These are phyloP conservation scores for Colletotrichum tofieldiae DNA, from an alignment of 2,329 filamentous ascomycete species.

Conservation along the genomic window DNA sequence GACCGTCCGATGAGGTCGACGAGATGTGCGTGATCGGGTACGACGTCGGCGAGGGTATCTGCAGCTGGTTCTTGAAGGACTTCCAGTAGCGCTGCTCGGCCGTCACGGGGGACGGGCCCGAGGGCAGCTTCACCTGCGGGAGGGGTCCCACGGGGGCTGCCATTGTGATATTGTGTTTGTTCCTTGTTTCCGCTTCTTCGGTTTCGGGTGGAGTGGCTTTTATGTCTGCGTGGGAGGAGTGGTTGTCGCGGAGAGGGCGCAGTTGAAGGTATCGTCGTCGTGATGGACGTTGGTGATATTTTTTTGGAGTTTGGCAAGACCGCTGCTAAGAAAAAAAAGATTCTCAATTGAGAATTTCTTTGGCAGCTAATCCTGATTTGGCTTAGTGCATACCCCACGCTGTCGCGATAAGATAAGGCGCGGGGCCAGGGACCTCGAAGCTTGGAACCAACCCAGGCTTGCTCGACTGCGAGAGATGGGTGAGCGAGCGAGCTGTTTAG, in stretches of 20 bases:
- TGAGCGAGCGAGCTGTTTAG: neutral
- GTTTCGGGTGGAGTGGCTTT: neutral
- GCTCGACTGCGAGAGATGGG: neutral
- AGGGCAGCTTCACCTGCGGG: conserved; percentile 85
- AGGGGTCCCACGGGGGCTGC: conserved; percentile 88
- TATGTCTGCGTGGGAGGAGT: no score
- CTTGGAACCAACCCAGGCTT: neutral
- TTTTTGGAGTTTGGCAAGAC: conserved; percentile 34
- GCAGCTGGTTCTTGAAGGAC: conserved; percentile 91
- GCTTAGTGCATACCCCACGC: conserved; percentile 31
- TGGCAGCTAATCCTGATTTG: neutral
- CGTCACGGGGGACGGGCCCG: conserved; percentile 86
- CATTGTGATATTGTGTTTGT: conserved; percentile 67
- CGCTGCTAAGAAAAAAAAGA: conserved; percentile 29
- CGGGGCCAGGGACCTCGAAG: conserved; percentile 26
- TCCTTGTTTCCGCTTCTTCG: neutral
- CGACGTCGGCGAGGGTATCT: conserved; percentile 91
- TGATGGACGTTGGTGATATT: conserved; percentile 28
- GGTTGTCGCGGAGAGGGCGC: neutral
- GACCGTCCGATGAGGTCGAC: conserved; percentile 73
- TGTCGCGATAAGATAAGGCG: conserved; percentile 39
- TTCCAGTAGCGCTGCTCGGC: conserved; percentile 98
- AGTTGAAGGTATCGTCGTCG: conserved; percentile 38
- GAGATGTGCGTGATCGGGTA: conserved; percentile 94
- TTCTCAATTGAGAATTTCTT: conserved; percentile 43